Percentiles rank a stretch among this genome's conserved stretches.
Conservation (phyloP, 352 stramenopile genomes). For the Phytophthora sp. region DNA sequence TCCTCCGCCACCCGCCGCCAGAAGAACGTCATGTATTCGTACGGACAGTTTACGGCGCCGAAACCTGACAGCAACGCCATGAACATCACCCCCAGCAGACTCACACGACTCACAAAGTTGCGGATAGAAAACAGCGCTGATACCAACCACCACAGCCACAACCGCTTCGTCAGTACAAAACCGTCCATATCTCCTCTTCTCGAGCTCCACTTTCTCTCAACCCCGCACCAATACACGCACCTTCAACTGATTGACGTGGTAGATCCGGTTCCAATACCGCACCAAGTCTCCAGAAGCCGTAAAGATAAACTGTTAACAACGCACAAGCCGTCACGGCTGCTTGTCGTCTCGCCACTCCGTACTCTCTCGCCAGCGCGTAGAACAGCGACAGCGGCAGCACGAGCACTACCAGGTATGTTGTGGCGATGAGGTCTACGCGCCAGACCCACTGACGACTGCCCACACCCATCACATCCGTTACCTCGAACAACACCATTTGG, state of each 20-base stretch:
- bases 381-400: conserved; percentile 81
- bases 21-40: conserved; percentile 88
- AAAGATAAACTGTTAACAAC: conserved; percentile 65
- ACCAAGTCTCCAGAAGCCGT: conserved; percentile 77
- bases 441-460: conserved; percentile 76
- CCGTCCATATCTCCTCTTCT: conserved; percentile 1
- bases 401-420: conserved; percentile 80
- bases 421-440: conserved; percentile 75
- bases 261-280: conserved; percentile 57
- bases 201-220: conserved; percentile 8
- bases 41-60: conserved; percentile 84
- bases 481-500: conserved; percentile 82
- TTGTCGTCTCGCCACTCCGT: conserved; percentile 40
- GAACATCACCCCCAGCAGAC: conserved; percentile 80
- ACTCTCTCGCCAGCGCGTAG: conserved; percentile 74
- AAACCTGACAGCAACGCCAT: conserved; percentile 86
- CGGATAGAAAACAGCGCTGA: conserved; percentile 76
- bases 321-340: conserved; percentile 30
- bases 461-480: conserved; percentile 72
- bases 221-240: conserved; percentile 30
- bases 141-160: neutral
- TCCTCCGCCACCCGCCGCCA: conserved; percentile 78
- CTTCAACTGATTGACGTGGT: conserved; percentile 49
- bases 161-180: conserved; percentile 6
- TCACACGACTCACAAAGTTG: conserved; percentile 85